Evolutionary conservation across 805 yeast species (phyloP).

Genomic region (Blastobotrys mokoenaii): DNA sequence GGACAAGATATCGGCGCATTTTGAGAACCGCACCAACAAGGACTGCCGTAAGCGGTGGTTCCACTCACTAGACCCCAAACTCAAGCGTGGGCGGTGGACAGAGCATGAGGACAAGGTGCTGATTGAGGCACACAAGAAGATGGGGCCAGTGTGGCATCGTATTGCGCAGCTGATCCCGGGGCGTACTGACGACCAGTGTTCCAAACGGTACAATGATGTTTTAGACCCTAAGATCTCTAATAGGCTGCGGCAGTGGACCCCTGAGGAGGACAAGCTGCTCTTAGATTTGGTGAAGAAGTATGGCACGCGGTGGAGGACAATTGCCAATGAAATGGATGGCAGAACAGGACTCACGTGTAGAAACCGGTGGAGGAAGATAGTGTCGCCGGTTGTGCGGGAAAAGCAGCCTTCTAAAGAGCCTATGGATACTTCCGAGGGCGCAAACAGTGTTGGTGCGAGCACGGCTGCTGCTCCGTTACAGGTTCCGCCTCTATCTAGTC

Average conservation of each 20-base stretch:
- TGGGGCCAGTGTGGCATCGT: constrained; percentile 82
- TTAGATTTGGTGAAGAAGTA: constrained; percentile 57
- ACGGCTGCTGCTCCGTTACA: not conserved
- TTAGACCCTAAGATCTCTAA: constrained; percentile 74
- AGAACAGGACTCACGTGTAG: constrained; percentile 86
- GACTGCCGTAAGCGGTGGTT: constrained; percentile 87
- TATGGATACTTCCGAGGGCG: not conserved
- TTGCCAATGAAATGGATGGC: constrained; percentile 60
- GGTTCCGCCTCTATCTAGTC: not conserved
- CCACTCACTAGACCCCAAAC: constrained; percentile 72
- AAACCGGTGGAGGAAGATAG: constrained; percentile 84
- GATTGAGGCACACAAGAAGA: constrained; percentile 50
- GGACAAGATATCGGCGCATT: constrained; percentile 31
- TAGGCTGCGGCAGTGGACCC: constrained; percentile 69
- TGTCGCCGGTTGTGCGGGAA: constrained; percentile 29
- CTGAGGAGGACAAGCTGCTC: constrained; percentile 64
- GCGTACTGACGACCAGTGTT: constrained; percentile 91
- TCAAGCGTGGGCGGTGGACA: constrained; percentile 85
- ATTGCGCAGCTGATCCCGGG: constrained; percentile 71
- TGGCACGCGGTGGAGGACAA: constrained; percentile 87
- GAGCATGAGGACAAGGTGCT: constrained; percentile 64
- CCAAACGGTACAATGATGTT: constrained; percentile 83
- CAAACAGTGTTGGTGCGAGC: not conserved
- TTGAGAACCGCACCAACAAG: constrained; percentile 50
- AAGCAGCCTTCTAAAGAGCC: constrained; percentile 6